These are phyloP conservation scores for Dendrobium officinale DNA, from an alignment of 106 monocot species.

Conservation along the genomic window DNA sequence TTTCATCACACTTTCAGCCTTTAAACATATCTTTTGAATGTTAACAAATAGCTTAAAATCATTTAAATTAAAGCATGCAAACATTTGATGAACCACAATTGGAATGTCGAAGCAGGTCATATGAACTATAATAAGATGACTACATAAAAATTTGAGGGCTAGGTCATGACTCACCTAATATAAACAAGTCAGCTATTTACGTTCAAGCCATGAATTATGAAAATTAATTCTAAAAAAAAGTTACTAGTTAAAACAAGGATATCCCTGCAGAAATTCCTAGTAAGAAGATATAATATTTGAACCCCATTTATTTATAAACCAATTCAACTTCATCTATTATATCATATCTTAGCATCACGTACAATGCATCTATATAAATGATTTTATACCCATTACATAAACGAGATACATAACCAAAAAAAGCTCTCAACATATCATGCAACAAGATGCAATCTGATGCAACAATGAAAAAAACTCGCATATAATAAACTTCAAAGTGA, in stretches of 20 bases:
- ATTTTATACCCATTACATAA: not conserved
- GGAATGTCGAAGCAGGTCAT: too few species aligned
- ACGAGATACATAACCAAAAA: not conserved
- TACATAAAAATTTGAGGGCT: too few species aligned
- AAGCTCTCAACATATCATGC: not conserved
- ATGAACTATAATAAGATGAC: not conserved
- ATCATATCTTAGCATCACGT: not conserved
- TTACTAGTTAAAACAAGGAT: not conserved
- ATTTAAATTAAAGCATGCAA: not conserved
- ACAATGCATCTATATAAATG: not conserved
- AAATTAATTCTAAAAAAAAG: too few species aligned
- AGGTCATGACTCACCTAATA: too few species aligned
- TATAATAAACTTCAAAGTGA: not conserved
- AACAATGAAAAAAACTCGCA: not conserved
- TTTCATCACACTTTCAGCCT: not conserved
- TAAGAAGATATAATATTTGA: not conserved
- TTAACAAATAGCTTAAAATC: not conserved
- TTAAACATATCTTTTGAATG: not conserved
- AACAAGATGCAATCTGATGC: not conserved
- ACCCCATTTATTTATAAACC: not conserved
- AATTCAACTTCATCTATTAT: not conserved
- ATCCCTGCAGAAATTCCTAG: not conserved
- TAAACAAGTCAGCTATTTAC: too few species aligned
- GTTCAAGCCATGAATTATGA: too few species aligned
- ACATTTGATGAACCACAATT: too few species aligned